Conservation (phyloP, 306 rosid species). For the Corylus heterophylla region DNA sequence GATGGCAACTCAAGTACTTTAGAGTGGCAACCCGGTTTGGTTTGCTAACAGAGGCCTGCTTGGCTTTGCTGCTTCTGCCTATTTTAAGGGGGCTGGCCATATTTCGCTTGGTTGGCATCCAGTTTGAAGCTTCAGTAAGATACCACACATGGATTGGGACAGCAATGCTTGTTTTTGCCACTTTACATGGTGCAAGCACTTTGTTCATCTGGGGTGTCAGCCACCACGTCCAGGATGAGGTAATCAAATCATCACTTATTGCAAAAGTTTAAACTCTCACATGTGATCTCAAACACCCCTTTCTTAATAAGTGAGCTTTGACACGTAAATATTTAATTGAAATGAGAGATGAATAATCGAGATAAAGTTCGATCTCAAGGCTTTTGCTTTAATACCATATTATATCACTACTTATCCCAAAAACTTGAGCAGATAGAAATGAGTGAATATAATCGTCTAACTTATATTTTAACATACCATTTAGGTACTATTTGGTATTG, state of each 20-base stretch:
- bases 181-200: slow-evolving; percentile 81
- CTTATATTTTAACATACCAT: not conserved
- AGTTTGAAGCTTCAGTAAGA: slow-evolving; percentile 86
- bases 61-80: slow-evolving; percentile 82
- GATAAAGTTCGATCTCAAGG: too few relatives aligned
- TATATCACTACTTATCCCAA: too few relatives aligned
- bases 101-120: slow-evolving; percentile 71
- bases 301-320: too few relatives aligned
- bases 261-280: too few relatives aligned
- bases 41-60: slow-evolving; percentile 73
- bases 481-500: not conserved
- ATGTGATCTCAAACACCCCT: too few relatives aligned
- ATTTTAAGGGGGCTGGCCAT: slow-evolving; percentile 69
- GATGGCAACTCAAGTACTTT: slow-evolving; percentile 87
- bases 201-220: slow-evolving; percentile 79
- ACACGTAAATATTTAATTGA: too few relatives aligned
- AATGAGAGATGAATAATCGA: too few relatives aligned
- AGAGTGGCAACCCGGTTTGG: slow-evolving; percentile 79
- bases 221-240: slow-evolving; percentile 75
- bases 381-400: too few relatives aligned
- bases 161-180: slow-evolving; percentile 68
- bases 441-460: too few relatives aligned
- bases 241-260: slow-evolving; percentile 6
- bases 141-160: slow-evolving; percentile 87
- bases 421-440: too few relatives aligned